phyloP scores from a whole-genome alignment of 2,329 filamentous ascomycete genomes.

The Pseudocercospora cruenta region DNA sequence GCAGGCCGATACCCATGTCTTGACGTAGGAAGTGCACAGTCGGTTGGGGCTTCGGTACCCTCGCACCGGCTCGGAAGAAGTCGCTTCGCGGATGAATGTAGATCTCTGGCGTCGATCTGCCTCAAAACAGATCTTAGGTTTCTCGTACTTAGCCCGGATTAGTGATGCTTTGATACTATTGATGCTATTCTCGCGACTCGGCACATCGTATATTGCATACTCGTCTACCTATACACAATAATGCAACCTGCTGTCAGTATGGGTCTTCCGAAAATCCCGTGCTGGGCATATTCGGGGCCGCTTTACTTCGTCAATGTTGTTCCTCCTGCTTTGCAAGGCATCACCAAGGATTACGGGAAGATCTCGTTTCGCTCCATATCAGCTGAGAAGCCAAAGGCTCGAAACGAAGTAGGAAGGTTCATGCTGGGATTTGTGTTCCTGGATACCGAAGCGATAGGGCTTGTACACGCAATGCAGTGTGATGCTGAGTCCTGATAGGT shows the following conservation, averaged over 20 bases:
- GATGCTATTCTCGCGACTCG: constrained; percentile 4
- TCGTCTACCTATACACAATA: neutral
- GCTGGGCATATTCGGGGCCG: neutral
- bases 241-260: neutral
- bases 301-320: neutral
- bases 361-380: constrained; percentile 5
- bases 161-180: neutral
- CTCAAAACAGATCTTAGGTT: neutral
- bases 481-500: neutral
- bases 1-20: neutral
- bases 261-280: neutral
- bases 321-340: neutral
- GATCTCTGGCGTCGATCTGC: neutral
- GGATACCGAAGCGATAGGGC: neutral
- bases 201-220: neutral
- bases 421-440: neutral
- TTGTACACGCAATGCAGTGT: neutral
- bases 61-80: neutral
- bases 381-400: neutral
- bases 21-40: neutral
- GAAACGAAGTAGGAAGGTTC: neutral
- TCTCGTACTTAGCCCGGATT: constrained; percentile 2
- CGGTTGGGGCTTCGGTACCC: neutral
- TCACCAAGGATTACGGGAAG: neutral
- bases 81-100: constrained; percentile 2